Base-by-base conservation (phyloP, 306 rosid genomes). In the Prunus salicina region DNA sequence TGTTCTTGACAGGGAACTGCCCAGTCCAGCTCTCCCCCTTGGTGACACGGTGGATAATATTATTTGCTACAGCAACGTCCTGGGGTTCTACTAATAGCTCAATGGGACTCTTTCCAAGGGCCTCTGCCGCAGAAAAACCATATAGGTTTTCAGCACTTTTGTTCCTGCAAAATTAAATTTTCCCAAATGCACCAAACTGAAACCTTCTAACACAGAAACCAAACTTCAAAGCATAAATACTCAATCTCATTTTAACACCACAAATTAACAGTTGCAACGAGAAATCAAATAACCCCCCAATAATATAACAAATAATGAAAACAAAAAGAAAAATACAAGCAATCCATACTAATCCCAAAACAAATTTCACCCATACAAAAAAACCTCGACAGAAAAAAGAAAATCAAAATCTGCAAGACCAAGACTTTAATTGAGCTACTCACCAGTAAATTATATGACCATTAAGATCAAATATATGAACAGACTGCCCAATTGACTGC, bases 401-500 rank as follows among this genome's bases (percentile, higher is more conserved):
- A 46, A n/a, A 9, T 13, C 13, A 32, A 30, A 60, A 45, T 5
- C 49, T 28, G 22, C 16, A 61, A 58, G 64, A 63, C 45, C 58
- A 43, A 49, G 9, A 22, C 27, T 53, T 52, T 6, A 19, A 76
- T 19, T 20, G 12, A 24, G 65, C 43, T 12, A 69, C 83, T 63
- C 28, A 96, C 99, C 99, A 96, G 84, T 88, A 93, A 47, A 91
- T 88, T 25, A 96, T 81, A 45, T 82, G 92, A 73, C 82, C 82
- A 57, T 69, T 71, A 56, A 84, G 91, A 92, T 96, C 99, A 86
- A 91, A 86, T 52, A 96, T 87, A 84, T 96, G 92, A 71, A 96
- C 91, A 74, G 98, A 78, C 67, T 93, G 99, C 41, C 99, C 99
- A 89, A 96, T 86, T 28, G 98, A 96, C 85, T 96, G 97, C 90